Base-by-base conservation (phyloP, 345 rosid genomes). In the Syzygium aromaticum region DNA sequence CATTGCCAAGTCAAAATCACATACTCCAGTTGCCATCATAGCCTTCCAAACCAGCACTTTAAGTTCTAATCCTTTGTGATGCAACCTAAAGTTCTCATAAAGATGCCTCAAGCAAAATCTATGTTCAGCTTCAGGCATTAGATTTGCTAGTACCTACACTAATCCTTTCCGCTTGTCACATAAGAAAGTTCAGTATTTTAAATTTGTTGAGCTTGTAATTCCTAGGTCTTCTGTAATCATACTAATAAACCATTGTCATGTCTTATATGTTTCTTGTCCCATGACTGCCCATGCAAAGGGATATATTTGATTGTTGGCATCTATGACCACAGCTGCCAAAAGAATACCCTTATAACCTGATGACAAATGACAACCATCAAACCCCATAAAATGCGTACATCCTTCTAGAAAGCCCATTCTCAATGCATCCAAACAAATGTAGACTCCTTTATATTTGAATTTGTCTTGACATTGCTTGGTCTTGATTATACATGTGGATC, bases 21-120 rank as follows among this genome's bases (percentile, higher is more conserved):
- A 0, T 12, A 59, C 15, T 0, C 61, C 1, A 56, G 13, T 56
- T 56, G 61, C n/a, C 13, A 56, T 23, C 0, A 0, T 2, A 59
- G 8, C 33, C 33, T 27, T 59, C 33, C 8, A 59, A 59, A 59
- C 30, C 15, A 59, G 3, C 14, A 8, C 3, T 2, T 27, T 11
- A 59, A 27, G 8, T 59, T 59, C 16, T 16, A 59, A 0, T 27
- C 67, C 30, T 13, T 61, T 61, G 19, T n/a, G 73, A 61, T n/a
- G 73, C 17, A 6, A 2, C 14, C 63, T n/a, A 3, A 61, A n/a
- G 19, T 61, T 61, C 19, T 61, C 19, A 61, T 61, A 61, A 61
- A 61, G 38, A 61, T 61, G 17, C 73, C 19, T n/a, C 1, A 61
- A 61, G 15, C 63, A 57, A 57, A 57, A 57, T 57, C 63, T 57